These are phyloP conservation scores for Pseudocercospora vitis DNA, from an alignment of 2,329 filamentous ascomycete genomes.

Conservation along the genomic window DNA sequence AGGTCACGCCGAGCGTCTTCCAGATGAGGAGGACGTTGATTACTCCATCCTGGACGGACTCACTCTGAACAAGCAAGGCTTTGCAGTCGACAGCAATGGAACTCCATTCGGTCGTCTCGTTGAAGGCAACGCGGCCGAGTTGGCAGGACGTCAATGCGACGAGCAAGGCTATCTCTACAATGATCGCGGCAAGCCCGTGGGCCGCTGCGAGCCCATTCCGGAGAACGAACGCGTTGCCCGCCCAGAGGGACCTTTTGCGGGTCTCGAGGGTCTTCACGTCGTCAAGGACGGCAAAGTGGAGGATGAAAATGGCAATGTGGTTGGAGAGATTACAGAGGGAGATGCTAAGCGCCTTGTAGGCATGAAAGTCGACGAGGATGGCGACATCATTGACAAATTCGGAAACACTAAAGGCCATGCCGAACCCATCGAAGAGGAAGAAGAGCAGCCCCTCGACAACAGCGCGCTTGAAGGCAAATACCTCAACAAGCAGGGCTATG, in stretches of 20 bases:
- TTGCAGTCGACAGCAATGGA: conserved; percentile 55
- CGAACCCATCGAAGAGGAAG: conserved; percentile 52
- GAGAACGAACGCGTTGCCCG: conserved; percentile 57
- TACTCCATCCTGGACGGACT: conserved; percentile 57
- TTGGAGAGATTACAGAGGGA: conserved; percentile 69
- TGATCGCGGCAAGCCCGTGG: conserved; percentile 57
- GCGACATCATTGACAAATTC: conserved; percentile 75
- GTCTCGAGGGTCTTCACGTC: conserved; percentile 63
- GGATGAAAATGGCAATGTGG: conserved; percentile 74
- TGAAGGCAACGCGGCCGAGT: conserved; percentile 58
- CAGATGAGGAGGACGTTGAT: conserved; percentile 44
- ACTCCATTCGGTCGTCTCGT: conserved; percentile 58
- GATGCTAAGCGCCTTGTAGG: conserved; percentile 72
- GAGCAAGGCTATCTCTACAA: conserved; percentile 58
- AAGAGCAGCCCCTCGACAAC: conserved; percentile 45
- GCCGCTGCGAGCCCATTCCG: conserved; percentile 59
- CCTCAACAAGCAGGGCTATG: conserved; percentile 60
- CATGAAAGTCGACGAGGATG: conserved; percentile 74
- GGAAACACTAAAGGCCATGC: conserved; percentile 62
- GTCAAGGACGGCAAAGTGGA: conserved; percentile 70
- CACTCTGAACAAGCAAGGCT: conserved; percentile 60
- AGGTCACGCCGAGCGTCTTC: conserved; percentile 58
- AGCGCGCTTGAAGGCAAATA: conserved; percentile 55
- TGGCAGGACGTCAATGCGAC: conserved; percentile 58
- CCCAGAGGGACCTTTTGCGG: conserved; percentile 68